Evolutionary conservation across 805 yeast genomes (phyloP).

Genomic region (Lipomyces lipofer): DNA sequence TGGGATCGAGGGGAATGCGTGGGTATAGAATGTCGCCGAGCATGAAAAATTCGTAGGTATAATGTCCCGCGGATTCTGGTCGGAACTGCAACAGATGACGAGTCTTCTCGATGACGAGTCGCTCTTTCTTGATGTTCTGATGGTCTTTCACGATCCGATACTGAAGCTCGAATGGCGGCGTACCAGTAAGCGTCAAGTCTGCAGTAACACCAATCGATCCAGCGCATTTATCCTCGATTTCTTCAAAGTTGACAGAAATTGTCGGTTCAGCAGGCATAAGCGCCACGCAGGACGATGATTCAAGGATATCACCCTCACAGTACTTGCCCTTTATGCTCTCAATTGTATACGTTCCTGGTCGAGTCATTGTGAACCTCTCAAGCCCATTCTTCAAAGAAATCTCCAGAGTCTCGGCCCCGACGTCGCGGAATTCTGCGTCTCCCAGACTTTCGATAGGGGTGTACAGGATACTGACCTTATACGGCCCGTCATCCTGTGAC

Average conservation of each 20-base stretch:
- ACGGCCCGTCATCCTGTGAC: constrained; percentile 49
- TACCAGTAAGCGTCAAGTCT: constrained; percentile 67
- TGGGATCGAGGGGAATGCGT: constrained; percentile 32
- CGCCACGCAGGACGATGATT: constrained; percentile 54
- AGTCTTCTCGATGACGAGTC: constrained; percentile 39
- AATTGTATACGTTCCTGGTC: constrained; percentile 69
- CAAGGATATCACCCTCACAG: constrained; percentile 68
- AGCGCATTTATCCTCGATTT: constrained; percentile 82
- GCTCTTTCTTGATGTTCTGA: constrained; percentile 37
- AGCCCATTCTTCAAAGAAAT: constrained; percentile 14
- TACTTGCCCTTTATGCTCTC: constrained; percentile 54
- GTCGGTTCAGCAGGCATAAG: constrained; percentile 60
- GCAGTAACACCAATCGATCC: constrained; percentile 87
- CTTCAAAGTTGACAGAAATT: constrained; percentile 47
- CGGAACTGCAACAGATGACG: constrained; percentile 63
- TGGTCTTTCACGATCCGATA: constrained; percentile 52
- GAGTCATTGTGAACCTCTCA: constrained; percentile 43
- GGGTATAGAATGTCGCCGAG: constrained; percentile 66
- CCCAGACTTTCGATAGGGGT: constrained; percentile 3
- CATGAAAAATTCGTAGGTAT: constrained; percentile 66
- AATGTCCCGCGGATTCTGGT: constrained; percentile 81
- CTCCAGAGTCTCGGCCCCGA: constrained; percentile 1
- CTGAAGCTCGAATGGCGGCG: constrained; percentile 76
- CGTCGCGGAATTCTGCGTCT: not conserved
- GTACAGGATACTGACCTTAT: constrained; percentile 41